A percentile compares a stretch with the other conserved stretches of the same genome.
phyloP scores from a whole-genome alignment of 2,329 filamentous ascomycete genomes.

The Alternaria brassicae region DNA sequence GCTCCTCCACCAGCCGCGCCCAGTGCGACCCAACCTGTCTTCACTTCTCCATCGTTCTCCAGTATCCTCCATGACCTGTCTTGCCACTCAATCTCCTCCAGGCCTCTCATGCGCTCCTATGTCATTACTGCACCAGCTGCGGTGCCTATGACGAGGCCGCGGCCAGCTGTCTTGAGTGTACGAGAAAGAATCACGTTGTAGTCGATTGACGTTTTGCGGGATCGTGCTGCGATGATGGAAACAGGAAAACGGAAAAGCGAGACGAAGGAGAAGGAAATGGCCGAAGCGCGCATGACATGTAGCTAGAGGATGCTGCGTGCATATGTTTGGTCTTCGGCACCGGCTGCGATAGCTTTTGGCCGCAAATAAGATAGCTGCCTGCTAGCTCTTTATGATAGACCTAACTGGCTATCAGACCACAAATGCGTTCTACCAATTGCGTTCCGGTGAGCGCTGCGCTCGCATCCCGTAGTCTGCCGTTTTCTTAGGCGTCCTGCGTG shows the following conservation, averaged over 20 bases:
- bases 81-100: slow-evolving; percentile 68
- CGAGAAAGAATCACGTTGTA: slow-evolving; percentile 28
- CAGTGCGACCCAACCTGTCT: slow-evolving; percentile 64
- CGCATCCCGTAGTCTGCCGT: background rate
- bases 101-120: slow-evolving; percentile 61
- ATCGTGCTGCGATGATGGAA: slow-evolving; percentile 36
- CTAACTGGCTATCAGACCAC: background rate
- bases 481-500: background rate
- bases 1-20: slow-evolving; percentile 52
- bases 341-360: slow-evolving; percentile 3
- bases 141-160: slow-evolving; percentile 56
- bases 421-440: slow-evolving; percentile 8
- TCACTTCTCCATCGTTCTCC: slow-evolving; percentile 62
- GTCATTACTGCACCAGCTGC: slow-evolving; percentile 56
- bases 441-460: background rate
- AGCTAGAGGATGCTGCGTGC: slow-evolving; percentile 63
- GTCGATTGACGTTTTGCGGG: slow-evolving; percentile 36
- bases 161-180: slow-evolving; percentile 57
- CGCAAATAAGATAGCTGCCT: background rate
- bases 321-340: slow-evolving; percentile 68
- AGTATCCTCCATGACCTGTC: slow-evolving; percentile 69
- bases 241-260: slow-evolving; percentile 49
- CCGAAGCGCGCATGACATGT: slow-evolving; percentile 65
- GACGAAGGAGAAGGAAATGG: slow-evolving; percentile 62
- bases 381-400: background rate